phyloP scores from a whole-genome alignment of 2,329 filamentous ascomycete species.

The Penicillium sp. region DNA sequence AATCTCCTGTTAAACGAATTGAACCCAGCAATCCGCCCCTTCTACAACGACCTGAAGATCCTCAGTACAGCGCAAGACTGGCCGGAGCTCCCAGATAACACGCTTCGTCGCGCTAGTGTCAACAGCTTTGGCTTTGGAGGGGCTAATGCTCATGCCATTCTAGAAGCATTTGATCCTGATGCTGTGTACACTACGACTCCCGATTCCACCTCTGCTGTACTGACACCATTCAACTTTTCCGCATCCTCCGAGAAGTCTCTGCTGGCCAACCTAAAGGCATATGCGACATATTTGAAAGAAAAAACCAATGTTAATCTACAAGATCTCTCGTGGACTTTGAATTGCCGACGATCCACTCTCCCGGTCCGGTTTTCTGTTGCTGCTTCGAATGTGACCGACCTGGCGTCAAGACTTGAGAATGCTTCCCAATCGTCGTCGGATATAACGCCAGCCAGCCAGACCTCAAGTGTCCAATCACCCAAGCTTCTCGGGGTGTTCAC shows the following conservation, averaged over 20 bases:
- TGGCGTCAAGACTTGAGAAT: constrained; percentile 10
- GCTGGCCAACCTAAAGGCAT: constrained; percentile 8
- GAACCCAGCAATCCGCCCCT: constrained; percentile 23
- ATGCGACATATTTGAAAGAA: constrained; percentile 9
- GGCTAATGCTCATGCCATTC: constrained; percentile 36
- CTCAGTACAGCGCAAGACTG: constrained; percentile 18
- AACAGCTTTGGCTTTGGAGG: constrained; percentile 45
- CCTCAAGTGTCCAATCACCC: constrained; percentile 4
- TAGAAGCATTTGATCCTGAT: constrained; percentile 28
- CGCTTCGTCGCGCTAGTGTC: constrained; percentile 36
- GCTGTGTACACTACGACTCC: background rate
- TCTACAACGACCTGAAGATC: constrained; percentile 23
- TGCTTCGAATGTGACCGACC: constrained; percentile 9
- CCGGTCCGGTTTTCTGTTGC: constrained; percentile 13
- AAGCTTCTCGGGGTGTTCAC: constrained; percentile 26
- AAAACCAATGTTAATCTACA: constrained; percentile 4
- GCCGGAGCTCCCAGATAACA: constrained; percentile 19
- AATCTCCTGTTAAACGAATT: constrained; percentile 27
- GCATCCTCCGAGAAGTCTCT: constrained; percentile 19
- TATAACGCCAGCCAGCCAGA: constrained; percentile 5
- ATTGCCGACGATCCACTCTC: constrained; percentile 19
- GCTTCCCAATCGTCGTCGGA: constrained; percentile 2
- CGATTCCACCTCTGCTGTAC: background rate
- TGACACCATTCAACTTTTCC: constrained; percentile 21
- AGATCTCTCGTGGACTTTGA: constrained; percentile 20